Evolutionary conservation across 305 asterid species (phyloP), one percentile per base, ranked within the genome.

Genomic region (Fraxinus nigra): DNA sequence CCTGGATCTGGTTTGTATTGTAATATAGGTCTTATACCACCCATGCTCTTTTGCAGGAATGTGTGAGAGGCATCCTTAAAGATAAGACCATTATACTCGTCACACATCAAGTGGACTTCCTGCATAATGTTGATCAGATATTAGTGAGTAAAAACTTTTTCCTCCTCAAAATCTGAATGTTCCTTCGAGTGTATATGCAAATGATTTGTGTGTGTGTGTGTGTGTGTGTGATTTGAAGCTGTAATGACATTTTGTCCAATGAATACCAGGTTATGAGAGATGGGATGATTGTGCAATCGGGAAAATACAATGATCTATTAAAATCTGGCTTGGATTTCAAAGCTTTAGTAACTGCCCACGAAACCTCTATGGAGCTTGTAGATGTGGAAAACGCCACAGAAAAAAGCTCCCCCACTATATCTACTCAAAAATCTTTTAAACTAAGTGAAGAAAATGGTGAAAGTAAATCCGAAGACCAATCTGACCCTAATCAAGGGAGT

Each of bases 41-140:
- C n/a, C 26, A 7, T 63, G 9, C 35, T 78, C 65, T 84, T 82
- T 63, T 87, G 84, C 92, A 96, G 99, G 97, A 97, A 85, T 93
- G 98, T 69, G 91, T 95, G 43, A 89, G 97, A 83, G 98, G 99
- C 83, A 86, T 86, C 78, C 98, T 94, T 18, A 87, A 88, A 83
- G 90, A 80, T 87, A 97, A 97, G 89, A 97, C 99, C 18, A 77
- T 92, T 46, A 75, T 97, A 72, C 97, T 97, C 28, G 99, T 97
- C 9, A 97, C 99, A 0, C 99, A 97, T 90, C 99, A 97, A 97
- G 98, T 97, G 11, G 99, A 97, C 87, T 97, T 97, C 95, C 87
- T 97, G 91, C 98, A 90, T 78, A 97, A 97, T 28, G 97, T 93
- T 74, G 98, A 97, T 87, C 92, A 86, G 72, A 97, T 97, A 83